Conservation (phyloP, 495 filamentous ascomycete species). For the Parmelia sp. region DNA sequence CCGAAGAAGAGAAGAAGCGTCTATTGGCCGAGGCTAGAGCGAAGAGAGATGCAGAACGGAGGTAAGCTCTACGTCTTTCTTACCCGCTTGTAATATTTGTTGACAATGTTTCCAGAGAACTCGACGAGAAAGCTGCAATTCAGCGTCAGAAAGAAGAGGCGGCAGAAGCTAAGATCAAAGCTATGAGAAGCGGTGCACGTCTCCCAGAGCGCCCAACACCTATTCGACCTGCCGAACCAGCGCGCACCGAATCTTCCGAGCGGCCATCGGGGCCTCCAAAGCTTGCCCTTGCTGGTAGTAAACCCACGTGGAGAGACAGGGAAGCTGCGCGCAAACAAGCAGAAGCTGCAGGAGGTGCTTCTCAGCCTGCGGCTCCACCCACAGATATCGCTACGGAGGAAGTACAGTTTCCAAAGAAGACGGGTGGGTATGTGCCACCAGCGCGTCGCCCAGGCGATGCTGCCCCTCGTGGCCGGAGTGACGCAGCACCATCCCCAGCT, state of each 20-base stretch:
- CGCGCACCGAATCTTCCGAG: constrained; percentile 49
- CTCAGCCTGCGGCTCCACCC: constrained; percentile 33
- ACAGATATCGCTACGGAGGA: constrained; percentile 33
- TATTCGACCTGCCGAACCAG: constrained; percentile 20
- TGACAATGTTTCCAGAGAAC: constrained; percentile 40
- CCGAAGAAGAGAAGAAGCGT: constrained; percentile 63
- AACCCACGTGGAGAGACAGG: constrained; percentile 78
- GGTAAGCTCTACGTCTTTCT: constrained; percentile 41
- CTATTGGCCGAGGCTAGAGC: constrained; percentile 66
- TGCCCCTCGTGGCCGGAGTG: constrained; percentile 24
- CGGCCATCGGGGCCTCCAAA: constrained; percentile 56
- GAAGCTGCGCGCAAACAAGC: constrained; percentile 56
- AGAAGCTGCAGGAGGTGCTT: constrained; percentile 26
- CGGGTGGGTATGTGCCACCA: constrained; percentile 48
- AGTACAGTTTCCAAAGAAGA: constrained; percentile 31
- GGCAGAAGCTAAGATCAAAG: constrained; percentile 53
- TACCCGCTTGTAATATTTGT: background rate
- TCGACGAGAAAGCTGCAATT: constrained; percentile 57
- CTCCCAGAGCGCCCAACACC: constrained; percentile 32
- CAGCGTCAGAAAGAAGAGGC: constrained; percentile 67
- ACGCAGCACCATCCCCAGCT: constrained; percentile 19
- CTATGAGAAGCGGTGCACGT: constrained; percentile 21
- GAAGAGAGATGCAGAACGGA: constrained; percentile 75
- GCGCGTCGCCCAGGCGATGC: constrained; percentile 35
- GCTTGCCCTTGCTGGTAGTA: constrained; percentile 58